A percentile compares a stretch with the other conserved stretches of the same genome.
Conservation (phyloP, 176 grass and related monocot species). For the Rhipidocladum racemiflorum region DNA sequence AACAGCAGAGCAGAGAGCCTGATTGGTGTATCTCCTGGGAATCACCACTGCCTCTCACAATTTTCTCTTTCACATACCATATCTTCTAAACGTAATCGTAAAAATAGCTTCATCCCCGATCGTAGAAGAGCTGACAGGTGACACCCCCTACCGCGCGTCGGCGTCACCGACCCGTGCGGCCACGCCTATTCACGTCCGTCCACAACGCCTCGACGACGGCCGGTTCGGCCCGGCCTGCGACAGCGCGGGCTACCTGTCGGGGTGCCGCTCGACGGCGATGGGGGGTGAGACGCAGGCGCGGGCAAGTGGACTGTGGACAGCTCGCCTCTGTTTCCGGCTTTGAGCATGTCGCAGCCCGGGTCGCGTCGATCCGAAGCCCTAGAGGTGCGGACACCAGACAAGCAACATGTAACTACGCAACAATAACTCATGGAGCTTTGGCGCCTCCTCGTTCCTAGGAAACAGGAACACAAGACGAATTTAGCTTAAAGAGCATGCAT, state of each 20-base stretch:
- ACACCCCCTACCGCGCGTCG: not conserved
- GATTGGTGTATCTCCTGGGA: no score
- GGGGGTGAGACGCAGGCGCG: not conserved
- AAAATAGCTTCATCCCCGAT: no score
- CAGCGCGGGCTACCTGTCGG: not conserved
- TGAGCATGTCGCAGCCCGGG: not conserved
- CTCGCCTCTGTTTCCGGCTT: not conserved
- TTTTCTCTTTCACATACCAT: no score
- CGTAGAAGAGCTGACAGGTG: no score
- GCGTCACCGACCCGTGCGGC: not conserved
- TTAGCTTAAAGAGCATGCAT: no score
- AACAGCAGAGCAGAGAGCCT: not conserved
- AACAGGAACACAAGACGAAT: not conserved
- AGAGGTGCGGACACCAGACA: not conserved
- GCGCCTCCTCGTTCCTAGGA: not conserved
- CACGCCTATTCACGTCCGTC: not conserved
- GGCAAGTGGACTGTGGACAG: not conserved
- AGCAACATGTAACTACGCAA: not conserved
- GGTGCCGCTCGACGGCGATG: not conserved
- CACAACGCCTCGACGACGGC: not conserved
- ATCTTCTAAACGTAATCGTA: no score
- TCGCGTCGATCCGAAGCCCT: not conserved
- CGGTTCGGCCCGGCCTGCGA: not conserved
- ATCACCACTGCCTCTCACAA: no score
- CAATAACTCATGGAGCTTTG: no score